A percentile compares a stretch with the other conserved stretches of the same genome.
Evolutionary conservation across 805 yeast genomes (phyloP).

Genomic region (Tetrapisispora phaffii): DNA sequence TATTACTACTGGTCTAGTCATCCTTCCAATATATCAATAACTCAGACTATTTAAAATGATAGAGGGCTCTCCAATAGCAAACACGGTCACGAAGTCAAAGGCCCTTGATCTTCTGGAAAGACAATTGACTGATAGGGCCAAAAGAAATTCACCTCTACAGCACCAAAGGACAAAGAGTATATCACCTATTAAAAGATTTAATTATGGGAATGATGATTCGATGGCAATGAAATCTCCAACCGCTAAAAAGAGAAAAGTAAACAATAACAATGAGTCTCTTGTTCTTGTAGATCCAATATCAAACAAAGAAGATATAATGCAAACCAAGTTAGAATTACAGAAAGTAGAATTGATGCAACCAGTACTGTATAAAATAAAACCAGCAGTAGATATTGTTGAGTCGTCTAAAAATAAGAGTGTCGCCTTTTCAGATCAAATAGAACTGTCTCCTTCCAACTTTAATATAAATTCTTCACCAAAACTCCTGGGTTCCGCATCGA

Average conservation of each 20-base stretch:
- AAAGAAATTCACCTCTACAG: not conserved
- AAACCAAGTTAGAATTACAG: not conserved
- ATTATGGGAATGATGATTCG: constrained; percentile 4
- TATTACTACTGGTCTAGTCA: too few species aligned
- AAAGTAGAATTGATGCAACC: not conserved
- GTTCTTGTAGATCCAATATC: not conserved
- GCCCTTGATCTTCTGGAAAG: constrained; percentile 23
- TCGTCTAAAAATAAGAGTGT: constrained; percentile 14
- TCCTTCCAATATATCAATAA: too few species aligned
- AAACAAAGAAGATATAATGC: not conserved
- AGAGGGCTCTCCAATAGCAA: not conserved
- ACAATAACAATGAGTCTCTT: not conserved
- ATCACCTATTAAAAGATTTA: constrained; percentile 4
- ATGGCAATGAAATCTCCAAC: constrained; percentile 14
- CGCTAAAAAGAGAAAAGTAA: constrained; percentile 15
- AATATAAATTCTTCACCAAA: constrained; percentile 15
- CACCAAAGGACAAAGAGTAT: not conserved
- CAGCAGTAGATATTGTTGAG: not conserved
- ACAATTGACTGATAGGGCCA: constrained; percentile 14
- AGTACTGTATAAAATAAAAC: not conserved
- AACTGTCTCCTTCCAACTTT: constrained; percentile 17
- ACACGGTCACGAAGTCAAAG: not conserved
- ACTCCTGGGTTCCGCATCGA: constrained; percentile 10
- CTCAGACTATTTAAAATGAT: not conserved
- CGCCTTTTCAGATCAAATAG: constrained; percentile 25